Conservation (phyloP, 1,284 basidiomycete genomes). For the Mrakiaceae sp. region DNA sequence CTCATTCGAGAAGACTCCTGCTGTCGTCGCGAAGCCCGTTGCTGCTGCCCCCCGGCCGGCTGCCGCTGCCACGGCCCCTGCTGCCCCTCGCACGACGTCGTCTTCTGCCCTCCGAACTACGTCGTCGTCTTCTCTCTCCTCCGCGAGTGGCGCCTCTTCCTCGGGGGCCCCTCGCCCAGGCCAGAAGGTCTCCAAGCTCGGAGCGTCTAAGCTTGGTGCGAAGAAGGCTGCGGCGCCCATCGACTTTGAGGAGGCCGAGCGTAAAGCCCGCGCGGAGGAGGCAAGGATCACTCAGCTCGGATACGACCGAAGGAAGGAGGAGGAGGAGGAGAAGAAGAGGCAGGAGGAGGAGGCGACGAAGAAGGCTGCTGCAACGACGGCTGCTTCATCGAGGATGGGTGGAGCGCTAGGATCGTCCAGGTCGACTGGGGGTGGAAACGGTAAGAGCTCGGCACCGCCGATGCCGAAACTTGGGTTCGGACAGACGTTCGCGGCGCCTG, state of each 20-base stretch:
- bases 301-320: slow-evolving; percentile 71
- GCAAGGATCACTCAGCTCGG: slow-evolving; percentile 79
- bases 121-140: slow-evolving; percentile 19
- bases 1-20: slow-evolving; percentile 62
- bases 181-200: slow-evolving; percentile 49
- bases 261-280: slow-evolving; percentile 75
- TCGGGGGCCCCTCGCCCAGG: slow-evolving; percentile 30
- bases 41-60: slow-evolving; percentile 28
- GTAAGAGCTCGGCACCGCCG: slow-evolving; percentile 21
- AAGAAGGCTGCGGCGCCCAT: slow-evolving; percentile 63
- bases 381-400: slow-evolving; percentile 23
- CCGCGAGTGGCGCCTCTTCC: slow-evolving; percentile 18
- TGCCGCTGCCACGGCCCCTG: slow-evolving; percentile 41
- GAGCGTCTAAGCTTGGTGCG: slow-evolving; percentile 57
- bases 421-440: slow-evolving; percentile 24
- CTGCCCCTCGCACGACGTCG: slow-evolving; percentile 44
- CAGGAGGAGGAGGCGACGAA: slow-evolving; percentile 42
- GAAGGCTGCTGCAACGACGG: slow-evolving; percentile 21
- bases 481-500: slow-evolving; percentile 49
- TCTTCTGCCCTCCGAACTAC: slow-evolving; percentile 43
- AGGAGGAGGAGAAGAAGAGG: slow-evolving; percentile 47
- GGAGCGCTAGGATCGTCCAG: slow-evolving; percentile 26
- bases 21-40: slow-evolving; percentile 23
- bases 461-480: slow-evolving; percentile 62
- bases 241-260: slow-evolving; percentile 84